Base-by-base conservation (phyloP, 257 asterid genomes). In the Oldenlandia corymbosa region DNA sequence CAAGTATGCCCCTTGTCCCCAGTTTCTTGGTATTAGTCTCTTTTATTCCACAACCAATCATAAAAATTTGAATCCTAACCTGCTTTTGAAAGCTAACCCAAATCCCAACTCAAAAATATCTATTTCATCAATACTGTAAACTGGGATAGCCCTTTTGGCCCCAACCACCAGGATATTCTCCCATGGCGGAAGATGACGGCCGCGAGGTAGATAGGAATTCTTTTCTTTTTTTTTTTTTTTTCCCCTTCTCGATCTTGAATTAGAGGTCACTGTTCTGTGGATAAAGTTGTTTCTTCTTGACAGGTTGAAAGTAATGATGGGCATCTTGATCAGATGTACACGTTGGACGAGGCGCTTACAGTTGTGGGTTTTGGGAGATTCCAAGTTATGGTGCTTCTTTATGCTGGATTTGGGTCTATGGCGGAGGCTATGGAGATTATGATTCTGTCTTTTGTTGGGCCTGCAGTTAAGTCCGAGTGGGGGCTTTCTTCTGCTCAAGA, bases 351-450 rank as follows among this genome's bases (percentile, higher is more conserved):
- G 67, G 88, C 94, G 56, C 85, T 88, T 20, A 32, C 85, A 5
- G 63, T n/a, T n/a, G 79, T 85, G 71, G 96, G 95, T 30, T 89
- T 89, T 67, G 96, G 96, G 59, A 89, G 65, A 67, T 89, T 78
- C 56, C 95, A 89, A 56, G 66, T 18, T 62, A 73, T 76, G 37
- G 85, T 83, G 68, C 78, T 89, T 56, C 69, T 65, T 59, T 89
- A 84, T 64, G 96, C 91, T 0, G 95, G 96, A n/a, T 83, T 86
- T 24, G 96, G 96, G 49, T 62, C 85, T 23, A 68, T 86, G 77
- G 81, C 87, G 9, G 95, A 83, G 72, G 84, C 96, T 24, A 83
- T 89, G 90, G 96, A 89, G 65, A 79, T 89, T 62, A 86, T 84
- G 90, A 81, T 89, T 49, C 79, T 89, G 20, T 86, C 95, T 7